A percentile compares a stretch with the other conserved stretches of the same genome.
phyloP scores from a whole-genome alignment of 192 early-diverging fungal genomes.

The Coemansia sp. region DNA sequence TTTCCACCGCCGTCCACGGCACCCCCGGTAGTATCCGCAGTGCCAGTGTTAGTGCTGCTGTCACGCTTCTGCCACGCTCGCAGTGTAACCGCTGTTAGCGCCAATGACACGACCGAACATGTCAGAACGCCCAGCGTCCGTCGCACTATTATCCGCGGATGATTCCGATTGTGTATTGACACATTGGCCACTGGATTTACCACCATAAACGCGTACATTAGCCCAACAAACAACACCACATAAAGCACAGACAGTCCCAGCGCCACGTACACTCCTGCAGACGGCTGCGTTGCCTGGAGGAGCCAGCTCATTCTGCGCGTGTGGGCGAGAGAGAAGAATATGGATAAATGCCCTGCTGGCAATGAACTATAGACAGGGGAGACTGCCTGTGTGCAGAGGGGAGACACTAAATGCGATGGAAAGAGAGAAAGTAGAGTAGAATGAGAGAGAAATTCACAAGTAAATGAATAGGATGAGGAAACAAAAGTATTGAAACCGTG shows the following conservation, averaged over 20 bases:
- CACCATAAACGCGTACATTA: constrained; percentile 30
- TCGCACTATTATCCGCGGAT: constrained; percentile 36
- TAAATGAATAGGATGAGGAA: constrained; percentile 1
- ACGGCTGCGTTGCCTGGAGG: neutral
- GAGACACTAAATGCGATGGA: too few relatives aligned
- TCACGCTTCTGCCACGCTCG: constrained; percentile 2
- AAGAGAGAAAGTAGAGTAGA: neutral
- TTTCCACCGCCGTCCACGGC: neutral
- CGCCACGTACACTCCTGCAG: constrained; percentile 6
- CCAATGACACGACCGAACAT: constrained; percentile 15
- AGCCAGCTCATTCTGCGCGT: neutral
- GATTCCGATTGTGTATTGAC: constrained; percentile 30
- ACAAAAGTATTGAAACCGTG: neutral
- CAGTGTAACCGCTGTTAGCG: constrained; percentile 8
- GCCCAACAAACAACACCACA: constrained; percentile 25
- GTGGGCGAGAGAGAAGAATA: neutral
- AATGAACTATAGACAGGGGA: too few relatives aligned
- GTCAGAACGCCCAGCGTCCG: constrained; percentile 25
- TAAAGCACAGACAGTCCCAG: constrained; percentile 20
- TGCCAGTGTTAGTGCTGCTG: neutral
- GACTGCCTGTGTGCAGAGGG: too few relatives aligned
- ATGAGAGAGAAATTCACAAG: neutral
- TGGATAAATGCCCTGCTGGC: neutral
- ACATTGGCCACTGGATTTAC: constrained; percentile 10
- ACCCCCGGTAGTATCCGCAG: neutral